These are phyloP conservation scores for Xanthoparmelia taractica DNA, from an alignment of 495 filamentous ascomycete genomes.

Conservation along the genomic window DNA sequence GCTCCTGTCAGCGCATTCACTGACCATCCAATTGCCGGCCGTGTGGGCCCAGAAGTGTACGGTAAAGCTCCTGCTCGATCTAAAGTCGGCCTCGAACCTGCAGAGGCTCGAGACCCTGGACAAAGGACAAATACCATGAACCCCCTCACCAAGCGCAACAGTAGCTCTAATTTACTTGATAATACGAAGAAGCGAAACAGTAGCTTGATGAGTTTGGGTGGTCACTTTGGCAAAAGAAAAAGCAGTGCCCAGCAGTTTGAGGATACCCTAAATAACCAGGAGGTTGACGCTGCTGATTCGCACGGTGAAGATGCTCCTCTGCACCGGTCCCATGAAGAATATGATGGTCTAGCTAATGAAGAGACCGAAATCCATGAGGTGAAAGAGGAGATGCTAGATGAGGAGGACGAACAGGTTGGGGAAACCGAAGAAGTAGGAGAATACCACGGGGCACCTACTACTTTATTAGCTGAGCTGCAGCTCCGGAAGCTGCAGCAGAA, in stretches of 20 bases:
- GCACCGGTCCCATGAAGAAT: constrained; percentile 23
- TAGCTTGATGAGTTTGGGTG: constrained; percentile 26
- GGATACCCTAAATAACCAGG: constrained; percentile 23
- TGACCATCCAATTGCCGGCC: constrained; percentile 79
- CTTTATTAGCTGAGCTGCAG: constrained; percentile 85
- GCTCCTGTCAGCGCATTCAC: constrained; percentile 94
- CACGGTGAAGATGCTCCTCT: constrained; percentile 20
- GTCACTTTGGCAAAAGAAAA: constrained; percentile 21
- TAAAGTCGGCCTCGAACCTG: constrained; percentile 24
- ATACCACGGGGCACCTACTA: constrained; percentile 70
- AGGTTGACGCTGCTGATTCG: constrained; percentile 39
- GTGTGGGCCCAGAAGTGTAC: constrained; percentile 59
- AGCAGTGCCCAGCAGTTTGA: constrained; percentile 22
- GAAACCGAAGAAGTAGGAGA: constrained; percentile 38
- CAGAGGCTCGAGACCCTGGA: constrained; percentile 23
- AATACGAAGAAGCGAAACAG: constrained; percentile 20
- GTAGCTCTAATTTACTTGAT: constrained; percentile 22
- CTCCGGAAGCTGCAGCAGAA: constrained; percentile 79
- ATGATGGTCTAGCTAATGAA: constrained; percentile 23
- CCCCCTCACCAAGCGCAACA: constrained; percentile 22
- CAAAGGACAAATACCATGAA: constrained; percentile 18
- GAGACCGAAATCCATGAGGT: constrained; percentile 22
- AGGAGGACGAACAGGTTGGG: constrained; percentile 34
- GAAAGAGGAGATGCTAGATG: constrained; percentile 30
- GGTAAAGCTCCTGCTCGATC: constrained; percentile 36